Evolutionary conservation across 495 filamentous ascomycete genomes (phyloP).

Genomic region (Tuber umbilicatum): DNA sequence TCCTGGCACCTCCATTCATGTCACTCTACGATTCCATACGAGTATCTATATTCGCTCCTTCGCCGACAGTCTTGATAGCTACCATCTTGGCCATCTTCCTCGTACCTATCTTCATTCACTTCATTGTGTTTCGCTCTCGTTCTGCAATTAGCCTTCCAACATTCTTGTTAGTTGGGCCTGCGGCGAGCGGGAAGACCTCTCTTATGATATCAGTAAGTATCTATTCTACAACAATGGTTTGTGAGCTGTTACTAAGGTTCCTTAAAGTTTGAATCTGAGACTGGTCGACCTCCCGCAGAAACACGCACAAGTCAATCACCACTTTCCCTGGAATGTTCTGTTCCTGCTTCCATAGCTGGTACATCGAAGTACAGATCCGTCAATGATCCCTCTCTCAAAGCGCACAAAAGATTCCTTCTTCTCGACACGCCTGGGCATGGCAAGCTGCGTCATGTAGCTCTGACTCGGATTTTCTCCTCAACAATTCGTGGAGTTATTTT

Average conservation of each 20-base stretch:
- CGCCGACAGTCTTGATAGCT: conserved; percentile 53
- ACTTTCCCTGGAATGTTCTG: conserved; percentile 61
- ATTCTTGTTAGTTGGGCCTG: conserved; percentile 79
- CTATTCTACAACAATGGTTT: not conserved
- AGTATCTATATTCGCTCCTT: conserved; percentile 47
- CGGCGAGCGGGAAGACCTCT: conserved; percentile 79
- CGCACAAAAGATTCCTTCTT: conserved; percentile 66
- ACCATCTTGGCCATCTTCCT: conserved; percentile 63
- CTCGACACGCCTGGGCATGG: conserved; percentile 91
- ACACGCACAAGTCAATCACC: conserved; percentile 83
- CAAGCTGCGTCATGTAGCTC: conserved; percentile 67
- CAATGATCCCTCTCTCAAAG: conserved; percentile 60
- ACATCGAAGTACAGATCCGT: conserved; percentile 63
- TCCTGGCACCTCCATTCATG: conserved; percentile 1
- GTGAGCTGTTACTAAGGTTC: conserved; percentile 8
- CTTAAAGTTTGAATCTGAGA: conserved; percentile 25
- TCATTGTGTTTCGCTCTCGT: conserved; percentile 60
- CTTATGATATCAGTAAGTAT: conserved; percentile 68
- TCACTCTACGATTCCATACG: conserved; percentile 13
- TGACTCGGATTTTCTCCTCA: conserved; percentile 44
- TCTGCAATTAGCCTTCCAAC: conserved; percentile 64
- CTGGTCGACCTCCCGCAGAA: conserved; percentile 42
- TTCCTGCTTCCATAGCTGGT: conserved; percentile 58
- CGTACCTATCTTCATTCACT: conserved; percentile 70
- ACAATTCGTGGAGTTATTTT: conserved; percentile 74